Evolutionary conservation across 2,329 filamentous ascomycete species (phyloP).

Genomic region (Podosphaera fusca): DNA sequence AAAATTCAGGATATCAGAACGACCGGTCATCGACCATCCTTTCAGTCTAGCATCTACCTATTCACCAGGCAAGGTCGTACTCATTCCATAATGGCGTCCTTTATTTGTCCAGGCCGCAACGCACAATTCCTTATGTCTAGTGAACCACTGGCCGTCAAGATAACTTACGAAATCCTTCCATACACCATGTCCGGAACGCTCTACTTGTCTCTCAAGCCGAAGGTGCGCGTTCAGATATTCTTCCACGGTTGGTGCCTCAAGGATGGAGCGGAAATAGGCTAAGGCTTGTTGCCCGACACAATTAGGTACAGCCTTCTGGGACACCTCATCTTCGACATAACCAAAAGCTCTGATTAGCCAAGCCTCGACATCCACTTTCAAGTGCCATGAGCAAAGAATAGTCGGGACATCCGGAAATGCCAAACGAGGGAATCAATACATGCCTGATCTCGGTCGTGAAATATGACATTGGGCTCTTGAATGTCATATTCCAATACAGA

Average conservation of each 20-base stretch:
- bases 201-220: neutral
- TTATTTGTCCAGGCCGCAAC: neutral
- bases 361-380: neutral
- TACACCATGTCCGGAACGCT: neutral
- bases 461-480: neutral
- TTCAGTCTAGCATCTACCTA: neutral
- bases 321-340: neutral
- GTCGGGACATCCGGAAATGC: neutral
- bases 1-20: neutral
- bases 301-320: neutral
- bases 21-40: neutral
- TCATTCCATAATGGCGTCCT: neutral
- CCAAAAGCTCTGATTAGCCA: neutral
- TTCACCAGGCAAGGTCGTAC: neutral
- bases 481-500: neutral
- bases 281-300: neutral
- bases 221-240: neutral
- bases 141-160: neutral
- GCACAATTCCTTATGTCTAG: neutral
- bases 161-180: neutral
- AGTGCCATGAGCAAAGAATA: neutral
- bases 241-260: neutral
- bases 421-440: neutral
- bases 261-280: neutral
- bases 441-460: neutral